Evolutionary conservation across 345 rosid species (phyloP).

Genomic region (Reutealis trisperma): DNA sequence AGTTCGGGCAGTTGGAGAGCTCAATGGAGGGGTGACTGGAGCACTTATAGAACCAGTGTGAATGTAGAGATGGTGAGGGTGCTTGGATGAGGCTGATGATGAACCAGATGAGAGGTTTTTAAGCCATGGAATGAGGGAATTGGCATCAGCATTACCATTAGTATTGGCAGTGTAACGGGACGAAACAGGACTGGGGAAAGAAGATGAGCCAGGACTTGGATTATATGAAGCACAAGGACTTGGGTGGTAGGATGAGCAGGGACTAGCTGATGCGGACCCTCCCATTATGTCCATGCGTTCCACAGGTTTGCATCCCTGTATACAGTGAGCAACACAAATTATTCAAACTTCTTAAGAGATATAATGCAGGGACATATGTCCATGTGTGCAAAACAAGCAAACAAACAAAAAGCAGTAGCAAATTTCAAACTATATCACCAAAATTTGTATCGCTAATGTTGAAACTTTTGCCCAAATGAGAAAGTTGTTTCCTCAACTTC

Average conservation of each 20-base stretch:
- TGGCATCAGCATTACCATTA: conserved; percentile 62
- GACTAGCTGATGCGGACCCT: conserved; percentile 77
- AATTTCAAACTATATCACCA: neutral
- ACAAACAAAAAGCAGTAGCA: neutral
- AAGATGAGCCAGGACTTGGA: conserved; percentile 85
- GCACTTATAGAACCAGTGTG: conserved; percentile 94
- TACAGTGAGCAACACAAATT: neutral
- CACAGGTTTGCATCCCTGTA: conserved; percentile 84
- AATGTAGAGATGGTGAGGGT: conserved; percentile 62
- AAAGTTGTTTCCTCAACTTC: neutral
- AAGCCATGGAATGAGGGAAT: conserved; percentile 90
- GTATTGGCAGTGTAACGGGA: conserved; percentile 56
- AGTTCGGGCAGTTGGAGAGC: conserved; percentile 88
- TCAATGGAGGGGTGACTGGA: conserved; percentile 97
- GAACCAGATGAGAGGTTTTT: conserved; percentile 89
- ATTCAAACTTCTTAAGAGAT: neutral
- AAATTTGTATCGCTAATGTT: neutral
- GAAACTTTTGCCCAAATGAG: neutral
- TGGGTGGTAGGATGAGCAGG: conserved; percentile 79
- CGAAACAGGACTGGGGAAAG: conserved; percentile 85
- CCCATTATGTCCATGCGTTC: conserved; percentile 72
- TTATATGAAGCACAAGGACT: conserved; percentile 79
- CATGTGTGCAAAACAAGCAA: neutral
- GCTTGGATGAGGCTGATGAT: conserved; percentile 79
- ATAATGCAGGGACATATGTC: neutral